A percentile compares a stretch with the other conserved stretches of the same genome.
Conservation (phyloP, 31 red algal genomes). For the Asparagopsis taxiformis region DNA sequence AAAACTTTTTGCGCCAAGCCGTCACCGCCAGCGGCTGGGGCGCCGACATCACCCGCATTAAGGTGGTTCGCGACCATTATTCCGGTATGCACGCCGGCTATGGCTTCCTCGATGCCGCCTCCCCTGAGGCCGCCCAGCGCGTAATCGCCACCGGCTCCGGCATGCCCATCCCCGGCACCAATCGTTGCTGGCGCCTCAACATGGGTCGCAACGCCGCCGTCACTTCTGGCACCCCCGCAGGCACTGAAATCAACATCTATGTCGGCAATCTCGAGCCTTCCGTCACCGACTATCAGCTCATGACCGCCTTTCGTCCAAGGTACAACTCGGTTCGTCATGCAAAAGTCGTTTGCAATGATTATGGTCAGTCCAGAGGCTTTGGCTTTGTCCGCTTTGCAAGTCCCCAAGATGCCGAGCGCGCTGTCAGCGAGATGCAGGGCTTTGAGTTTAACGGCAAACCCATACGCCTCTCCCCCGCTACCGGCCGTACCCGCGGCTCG, state of each 20-base stretch:
- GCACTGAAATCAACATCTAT: slow-evolving; percentile 74
- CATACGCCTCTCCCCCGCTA: slow-evolving; percentile 70
- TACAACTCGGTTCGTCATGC: slow-evolving; percentile 79
- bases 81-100: slow-evolving; percentile 68
- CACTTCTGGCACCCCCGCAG: slow-evolving; percentile 12
- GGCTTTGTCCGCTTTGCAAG: slow-evolving; percentile 74
- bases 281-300: slow-evolving; percentile 77
- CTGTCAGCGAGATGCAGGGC: slow-evolving; percentile 76
- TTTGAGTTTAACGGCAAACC: slow-evolving; percentile 65
- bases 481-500: slow-evolving; percentile 33
- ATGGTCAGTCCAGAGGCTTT: slow-evolving; percentile 68
- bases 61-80: slow-evolving; percentile 74
- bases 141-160: slow-evolving; percentile 57
- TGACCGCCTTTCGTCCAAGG: slow-evolving; percentile 69
- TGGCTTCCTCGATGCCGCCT: slow-evolving; percentile 68
- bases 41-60: slow-evolving; percentile 71
- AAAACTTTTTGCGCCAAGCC: slow-evolving; percentile 69
- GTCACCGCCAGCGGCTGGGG: slow-evolving; percentile 71
- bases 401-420: slow-evolving; percentile 64
- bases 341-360: slow-evolving; percentile 86
- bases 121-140: slow-evolving; percentile 63
- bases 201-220: slow-evolving; percentile 64
- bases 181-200: slow-evolving; percentile 75
- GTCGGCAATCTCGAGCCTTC: slow-evolving; percentile 73
- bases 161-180: slow-evolving; percentile 74